These are phyloP conservation scores for Cercis canadensis DNA, from an alignment of 306 rosid species.

Conservation along the genomic window DNA sequence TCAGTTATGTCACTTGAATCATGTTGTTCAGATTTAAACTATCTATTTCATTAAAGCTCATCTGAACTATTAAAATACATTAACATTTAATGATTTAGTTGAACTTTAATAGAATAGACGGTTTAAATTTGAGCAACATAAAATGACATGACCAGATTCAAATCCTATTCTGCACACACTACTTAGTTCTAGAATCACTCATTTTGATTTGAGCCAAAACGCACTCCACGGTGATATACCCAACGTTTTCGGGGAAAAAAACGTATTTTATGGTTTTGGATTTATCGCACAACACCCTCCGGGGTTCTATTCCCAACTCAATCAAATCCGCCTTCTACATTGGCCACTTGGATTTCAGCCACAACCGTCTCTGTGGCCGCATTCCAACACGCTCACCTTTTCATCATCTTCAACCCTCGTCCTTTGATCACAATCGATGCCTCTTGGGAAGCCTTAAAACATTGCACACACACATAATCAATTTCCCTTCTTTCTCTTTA, in stretches of 20 bases:
- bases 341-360: conserved; percentile 78
- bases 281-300: conserved; percentile 60
- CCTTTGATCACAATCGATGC: conserved; percentile 56
- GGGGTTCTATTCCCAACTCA: conserved; percentile 65
- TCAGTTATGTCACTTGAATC: too few relatives aligned
- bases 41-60: too few relatives aligned
- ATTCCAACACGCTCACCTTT: conserved; percentile 66
- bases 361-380: conserved; percentile 67
- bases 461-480: conserved; percentile 31
- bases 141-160: too few relatives aligned
- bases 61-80: too few relatives aligned
- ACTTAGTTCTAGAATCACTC: conserved; percentile 58
- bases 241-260: conserved; percentile 48
- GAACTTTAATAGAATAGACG: too few relatives aligned
- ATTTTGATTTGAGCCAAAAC: conserved; percentile 76
- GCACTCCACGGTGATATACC: conserved; percentile 57
- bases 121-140: too few relatives aligned
- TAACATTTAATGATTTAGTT: too few relatives aligned
- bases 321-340: conserved; percentile 52
- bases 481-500: too few relatives aligned
- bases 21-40: too few relatives aligned
- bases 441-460: conserved; percentile 63
- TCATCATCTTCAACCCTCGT: conserved; percentile 56
- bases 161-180: conserved; percentile 63
- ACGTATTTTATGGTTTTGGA: conserved; percentile 80